Conservation (phyloP, 2,329 filamentous ascomycete species). For the Aulographum hederae region DNA sequence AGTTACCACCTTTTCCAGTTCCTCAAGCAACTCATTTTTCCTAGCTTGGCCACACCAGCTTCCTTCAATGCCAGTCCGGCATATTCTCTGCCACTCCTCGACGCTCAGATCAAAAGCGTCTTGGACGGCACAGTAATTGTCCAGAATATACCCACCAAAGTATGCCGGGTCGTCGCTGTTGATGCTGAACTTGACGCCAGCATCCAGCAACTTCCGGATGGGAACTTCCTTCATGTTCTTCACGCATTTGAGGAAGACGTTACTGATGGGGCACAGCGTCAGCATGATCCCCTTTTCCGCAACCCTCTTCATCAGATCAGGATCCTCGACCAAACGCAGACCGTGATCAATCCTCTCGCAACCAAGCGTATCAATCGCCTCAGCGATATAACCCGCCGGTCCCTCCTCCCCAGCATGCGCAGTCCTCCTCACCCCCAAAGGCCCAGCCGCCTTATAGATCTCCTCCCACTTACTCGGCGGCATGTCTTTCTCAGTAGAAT, state of each 20-base stretch:
- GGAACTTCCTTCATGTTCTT: constrained; percentile 36
- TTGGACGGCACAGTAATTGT: constrained; percentile 61
- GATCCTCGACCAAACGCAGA: constrained; percentile 36
- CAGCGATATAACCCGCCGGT: constrained; percentile 44
- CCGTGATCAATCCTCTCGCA: constrained; percentile 60
- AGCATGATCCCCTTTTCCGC: constrained; percentile 40
- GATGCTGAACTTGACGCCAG: constrained; percentile 48
- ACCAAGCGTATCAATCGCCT: constrained; percentile 42
- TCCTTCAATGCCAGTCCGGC: constrained; percentile 40
- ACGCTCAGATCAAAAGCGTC: constrained; percentile 45
- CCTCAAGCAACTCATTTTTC: constrained; percentile 37
- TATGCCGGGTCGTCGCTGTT: constrained; percentile 62
- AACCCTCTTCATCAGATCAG: constrained; percentile 37
- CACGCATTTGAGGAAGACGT: constrained; percentile 45
- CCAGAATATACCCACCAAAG: constrained; percentile 57
- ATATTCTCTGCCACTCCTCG: constrained; percentile 50
- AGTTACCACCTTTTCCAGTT: constrained; percentile 4
- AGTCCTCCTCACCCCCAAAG: constrained; percentile 40
- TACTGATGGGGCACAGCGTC: constrained; percentile 57
- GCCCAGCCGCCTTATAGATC: constrained; percentile 37
- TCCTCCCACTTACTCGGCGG: constrained; percentile 37
- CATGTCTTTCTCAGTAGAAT: constrained; percentile 35
- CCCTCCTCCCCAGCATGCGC: constrained; percentile 65
- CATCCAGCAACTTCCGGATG: constrained; percentile 42
- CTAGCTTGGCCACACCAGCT: constrained; percentile 51